Base-by-base conservation (phyloP, 768 basidiomycete species). In the Termitomyces sp. region DNA sequence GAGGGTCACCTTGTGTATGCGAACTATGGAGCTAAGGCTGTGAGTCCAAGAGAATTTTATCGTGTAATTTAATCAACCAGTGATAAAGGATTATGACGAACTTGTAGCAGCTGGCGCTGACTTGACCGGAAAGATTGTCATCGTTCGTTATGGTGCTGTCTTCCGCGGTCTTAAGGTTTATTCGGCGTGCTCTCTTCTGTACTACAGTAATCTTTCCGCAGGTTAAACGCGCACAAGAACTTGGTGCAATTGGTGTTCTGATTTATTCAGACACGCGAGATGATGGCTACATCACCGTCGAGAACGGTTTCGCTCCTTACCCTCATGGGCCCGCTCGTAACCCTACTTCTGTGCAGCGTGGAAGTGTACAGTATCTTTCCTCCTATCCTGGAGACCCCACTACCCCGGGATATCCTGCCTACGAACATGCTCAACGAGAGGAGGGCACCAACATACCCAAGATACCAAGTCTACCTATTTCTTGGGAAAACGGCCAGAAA, bases 401-500 rank as follows among this genome's bases (percentile, higher is more conserved):
- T 0, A 98, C 96, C 3, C 95, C 95, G 5, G 91, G 89, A 10
- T 82, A 85, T 61, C 95, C 96, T 50, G 79, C 95, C 1, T 98
- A 98, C 71, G 81, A 86, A 68, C 86, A 94, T 67, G 84, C 85
- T 41, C 87, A 88, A 13, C 81, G 90, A 50, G 75, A 61, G 13
- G 80, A 82, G 20, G 83, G 76, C 26, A 74, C 71, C 46, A 91
- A 87, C 64, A 81, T 88, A 40, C 90, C 91, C 2, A 70, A 68
- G 18, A 93, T 94, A 61, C 91, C 92, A 1, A 93, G 91, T 66
- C 72, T 98, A n/a, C 96, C 96, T 1, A 84, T 97, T 63, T 92
- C 89, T 0, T 95, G 91, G 87, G 74, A 78, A 49, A 96, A 95
- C 67, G 95, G 93, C 0, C 72, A 86, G 61, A 78, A 80, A 18